phyloP scores from a whole-genome alignment of 305 asterid species.

The Fraxinus xanthoxyloides region DNA sequence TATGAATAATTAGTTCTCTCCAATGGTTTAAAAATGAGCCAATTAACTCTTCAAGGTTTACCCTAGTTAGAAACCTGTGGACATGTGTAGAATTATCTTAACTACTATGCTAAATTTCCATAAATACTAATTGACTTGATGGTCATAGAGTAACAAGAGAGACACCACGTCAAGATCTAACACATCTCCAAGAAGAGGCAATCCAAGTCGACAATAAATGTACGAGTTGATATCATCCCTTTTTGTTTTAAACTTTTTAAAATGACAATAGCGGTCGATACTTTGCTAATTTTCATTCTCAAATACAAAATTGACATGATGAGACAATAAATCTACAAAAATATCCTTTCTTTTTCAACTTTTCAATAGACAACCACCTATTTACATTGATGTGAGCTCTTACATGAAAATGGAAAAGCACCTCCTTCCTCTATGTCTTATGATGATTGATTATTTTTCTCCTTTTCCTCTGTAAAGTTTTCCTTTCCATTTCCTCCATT shows the following conservation, averaged over 20 bases:
- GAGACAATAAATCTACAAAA: neutral
- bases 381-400: conserved; percentile 12
- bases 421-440: conserved; percentile 7
- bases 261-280: neutral
- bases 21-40: neutral
- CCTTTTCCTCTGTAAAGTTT: conserved; percentile 8
- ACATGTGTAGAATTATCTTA: neutral
- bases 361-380: neutral
- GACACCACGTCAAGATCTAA: neutral
- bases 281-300: neutral
- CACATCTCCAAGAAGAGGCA: neutral
- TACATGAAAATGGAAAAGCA: conserved; percentile 26
- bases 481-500: conserved; percentile 20
- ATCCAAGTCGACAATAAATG: neutral
- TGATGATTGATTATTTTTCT: conserved; percentile 14
- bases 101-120: neutral
- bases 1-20: neutral
- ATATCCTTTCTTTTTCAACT: neutral
- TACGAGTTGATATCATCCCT: neutral
- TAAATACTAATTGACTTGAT: neutral
- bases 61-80: neutral
- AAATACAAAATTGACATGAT: neutral
- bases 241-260: neutral
- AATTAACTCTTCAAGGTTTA: neutral
- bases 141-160: neutral